Evolutionary conservation across 495 filamentous ascomycete genomes (phyloP).

Genomic region (Lasiosphaeria miniovina): DNA sequence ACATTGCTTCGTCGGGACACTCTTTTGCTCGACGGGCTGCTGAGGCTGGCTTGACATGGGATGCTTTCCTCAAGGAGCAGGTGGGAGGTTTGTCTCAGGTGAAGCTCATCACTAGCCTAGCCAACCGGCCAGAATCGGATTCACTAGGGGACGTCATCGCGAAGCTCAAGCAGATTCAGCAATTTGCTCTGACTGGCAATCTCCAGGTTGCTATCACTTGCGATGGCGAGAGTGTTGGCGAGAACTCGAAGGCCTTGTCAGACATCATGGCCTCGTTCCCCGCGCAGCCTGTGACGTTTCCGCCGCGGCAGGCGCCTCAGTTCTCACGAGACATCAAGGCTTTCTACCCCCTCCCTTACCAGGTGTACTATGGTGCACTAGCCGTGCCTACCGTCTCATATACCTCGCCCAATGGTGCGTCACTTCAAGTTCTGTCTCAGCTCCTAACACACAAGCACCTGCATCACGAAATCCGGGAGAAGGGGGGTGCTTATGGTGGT

Average conservation of each 20-base stretch:
- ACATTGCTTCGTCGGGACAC: conserved; percentile 84
- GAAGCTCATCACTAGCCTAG: conserved; percentile 69
- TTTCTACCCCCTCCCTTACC: conserved; percentile 93
- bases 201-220: conserved; percentile 87
- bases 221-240: conserved; percentile 60
- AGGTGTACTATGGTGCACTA: conserved; percentile 88
- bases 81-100: conserved; percentile 83
- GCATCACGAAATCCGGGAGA: conserved; percentile 96
- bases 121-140: conserved; percentile 53
- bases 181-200: conserved; percentile 61
- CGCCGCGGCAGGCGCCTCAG: conserved; percentile 26
- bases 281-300: conserved; percentile 37
- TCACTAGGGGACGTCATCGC: conserved; percentile 70
- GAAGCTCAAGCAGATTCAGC: conserved; percentile 85
- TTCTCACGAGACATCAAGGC: conserved; percentile 57
- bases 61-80: conserved; percentile 71
- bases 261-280: conserved; percentile 66
- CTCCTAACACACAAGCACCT: conserved; percentile 96
- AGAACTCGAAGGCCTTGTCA: conserved; percentile 70
- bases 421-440: conserved; percentile 83
- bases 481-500: conserved; percentile 94
- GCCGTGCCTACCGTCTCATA: conserved; percentile 85
- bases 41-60: conserved; percentile 70
- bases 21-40: conserved; percentile 79
- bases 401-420: conserved; percentile 65